Evolutionary conservation across 805 yeast species (phyloP), one percentile per base, ranked within the genome.

Genomic region (Grigorovia jiainica): DNA sequence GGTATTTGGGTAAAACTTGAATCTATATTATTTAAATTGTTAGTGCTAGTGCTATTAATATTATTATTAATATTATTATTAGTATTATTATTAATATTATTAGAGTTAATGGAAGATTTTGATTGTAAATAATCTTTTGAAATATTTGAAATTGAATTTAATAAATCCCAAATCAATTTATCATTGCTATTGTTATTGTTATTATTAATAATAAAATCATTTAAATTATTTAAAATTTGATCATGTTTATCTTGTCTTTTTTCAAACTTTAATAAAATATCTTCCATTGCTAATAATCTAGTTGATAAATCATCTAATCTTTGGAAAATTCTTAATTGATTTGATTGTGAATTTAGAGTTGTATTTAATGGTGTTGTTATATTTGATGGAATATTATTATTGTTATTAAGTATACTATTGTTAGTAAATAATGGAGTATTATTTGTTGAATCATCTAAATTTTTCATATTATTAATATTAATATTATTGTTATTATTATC

Each of bases 281-380:
- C 58, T 32, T 61, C 65, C 63, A 60, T 51, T 7, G 47, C 49
- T 1, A 55, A 52, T 41, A 59, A 41, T 34, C 64, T 47, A 3
- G 56, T 58, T 20, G 59, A 50, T 23, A 60, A 42, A 23, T 60
- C 64, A 37, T 58, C 63, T 59, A 60, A 50, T 34, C 63, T 50
- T 46, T 60, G 64, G 36, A 52, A 57, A 39, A 58, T 47, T 39
- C 57, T 47, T 15, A 57, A 42, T 42, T 41, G 46, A 21, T 38
- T 39, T 2, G 43, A 37, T 11, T 35, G 21, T 5, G 47, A 39
- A 11, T 36, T 39, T 19, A 41, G n/a, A 9, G 40, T 34, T 10
- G 43, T 31, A 20, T 30, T 20, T 13, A 38, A 39, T 3, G 32
- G 24, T 9, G 42, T 21, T 5, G 42, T 5, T n/a, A 18, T 24